These are phyloP conservation scores for Paraleonurus japonicus DNA, from an alignment of 257 asterid genomes.

Conservation along the genomic window DNA sequence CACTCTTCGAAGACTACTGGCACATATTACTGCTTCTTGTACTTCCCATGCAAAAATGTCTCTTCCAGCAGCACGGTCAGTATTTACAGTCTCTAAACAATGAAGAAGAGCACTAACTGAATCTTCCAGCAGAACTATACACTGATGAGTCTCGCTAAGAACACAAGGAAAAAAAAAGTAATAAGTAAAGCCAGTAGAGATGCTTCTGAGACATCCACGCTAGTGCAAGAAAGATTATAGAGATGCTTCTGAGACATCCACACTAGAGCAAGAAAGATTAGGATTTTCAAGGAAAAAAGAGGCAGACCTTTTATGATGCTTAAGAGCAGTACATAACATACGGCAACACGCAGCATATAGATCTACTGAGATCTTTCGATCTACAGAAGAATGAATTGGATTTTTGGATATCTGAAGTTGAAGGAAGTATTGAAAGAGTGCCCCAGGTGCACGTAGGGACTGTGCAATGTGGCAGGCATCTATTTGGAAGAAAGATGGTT, in stretches of 20 bases:
- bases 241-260: conserved; percentile 2
- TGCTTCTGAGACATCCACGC: not conserved
- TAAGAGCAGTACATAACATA: conserved; percentile 65
- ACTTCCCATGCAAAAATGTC: conserved; percentile 57
- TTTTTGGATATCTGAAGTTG: conserved; percentile 44
- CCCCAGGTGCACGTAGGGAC: conserved; percentile 71
- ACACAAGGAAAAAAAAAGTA: conserved; percentile 6
- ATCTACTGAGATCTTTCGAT: conserved; percentile 49
- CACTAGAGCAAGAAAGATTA: not conserved
- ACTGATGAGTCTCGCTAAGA: conserved; percentile 59
- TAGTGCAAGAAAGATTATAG: no score
- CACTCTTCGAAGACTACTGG: conserved; percentile 77
- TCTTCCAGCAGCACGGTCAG: conserved; percentile 31
- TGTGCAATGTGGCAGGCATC: conserved; percentile 62
- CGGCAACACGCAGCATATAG: conserved; percentile 81
- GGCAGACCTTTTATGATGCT: conserved; percentile 71
- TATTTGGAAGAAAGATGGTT: conserved; percentile 51
- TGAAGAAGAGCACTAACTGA: conserved; percentile 75
- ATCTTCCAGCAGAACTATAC: conserved; percentile 71
- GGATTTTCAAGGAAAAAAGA: conserved; percentile 14
- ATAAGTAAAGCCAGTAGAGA: conserved; percentile 11
- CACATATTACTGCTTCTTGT: conserved; percentile 75
- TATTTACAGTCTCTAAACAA: conserved; percentile 66
- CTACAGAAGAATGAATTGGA: conserved; percentile 35
- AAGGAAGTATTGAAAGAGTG: conserved; percentile 65